Percentiles rank a stretch among this genome's conserved stretches.
These are phyloP conservation scores for Mycena olivaceomarginata DNA, from an alignment of 768 basidiomycete genomes.

Conservation along the genomic window DNA sequence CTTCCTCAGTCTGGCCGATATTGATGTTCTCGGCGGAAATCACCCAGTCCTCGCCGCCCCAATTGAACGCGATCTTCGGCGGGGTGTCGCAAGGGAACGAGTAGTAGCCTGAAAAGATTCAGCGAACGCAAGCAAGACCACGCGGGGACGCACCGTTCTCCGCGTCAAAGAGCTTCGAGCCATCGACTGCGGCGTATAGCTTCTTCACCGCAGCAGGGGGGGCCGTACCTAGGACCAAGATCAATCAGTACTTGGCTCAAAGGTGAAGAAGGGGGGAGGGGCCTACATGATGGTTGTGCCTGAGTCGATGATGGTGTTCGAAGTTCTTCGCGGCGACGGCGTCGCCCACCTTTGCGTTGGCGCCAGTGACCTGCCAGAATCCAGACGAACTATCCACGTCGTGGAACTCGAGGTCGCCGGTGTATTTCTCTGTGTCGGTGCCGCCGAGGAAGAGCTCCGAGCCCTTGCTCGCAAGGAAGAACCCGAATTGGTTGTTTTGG, in stretches of 20 bases:
- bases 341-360: constrained; percentile 39
- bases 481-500: constrained; percentile 62
- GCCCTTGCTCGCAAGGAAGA: constrained; percentile 62
- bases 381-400: constrained; percentile 47
- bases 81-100: constrained; percentile 48
- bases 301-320: constrained; percentile 57
- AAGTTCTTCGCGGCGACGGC: constrained; percentile 25
- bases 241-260: no score
- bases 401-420: constrained; percentile 60
- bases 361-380: constrained; percentile 50
- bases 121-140: background rate
- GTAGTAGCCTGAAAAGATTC: constrained; percentile 10
- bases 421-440: constrained; percentile 64
- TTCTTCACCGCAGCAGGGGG: constrained; percentile 6
- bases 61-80: constrained; percentile 55
- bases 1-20: constrained; percentile 62
- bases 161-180: constrained; percentile 13
- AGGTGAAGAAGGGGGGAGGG: background rate
- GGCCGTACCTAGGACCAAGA: constrained; percentile 47
- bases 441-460: constrained; percentile 74
- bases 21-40: constrained; percentile 67
- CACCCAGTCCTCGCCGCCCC: constrained; percentile 58
- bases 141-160: constrained; percentile 20
- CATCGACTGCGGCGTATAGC: background rate
- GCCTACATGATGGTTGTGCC: constrained; percentile 56